These are phyloP conservation scores for Chlorella sp. DNA, from an alignment of 139 green algal species.

Conservation along the genomic window DNA sequence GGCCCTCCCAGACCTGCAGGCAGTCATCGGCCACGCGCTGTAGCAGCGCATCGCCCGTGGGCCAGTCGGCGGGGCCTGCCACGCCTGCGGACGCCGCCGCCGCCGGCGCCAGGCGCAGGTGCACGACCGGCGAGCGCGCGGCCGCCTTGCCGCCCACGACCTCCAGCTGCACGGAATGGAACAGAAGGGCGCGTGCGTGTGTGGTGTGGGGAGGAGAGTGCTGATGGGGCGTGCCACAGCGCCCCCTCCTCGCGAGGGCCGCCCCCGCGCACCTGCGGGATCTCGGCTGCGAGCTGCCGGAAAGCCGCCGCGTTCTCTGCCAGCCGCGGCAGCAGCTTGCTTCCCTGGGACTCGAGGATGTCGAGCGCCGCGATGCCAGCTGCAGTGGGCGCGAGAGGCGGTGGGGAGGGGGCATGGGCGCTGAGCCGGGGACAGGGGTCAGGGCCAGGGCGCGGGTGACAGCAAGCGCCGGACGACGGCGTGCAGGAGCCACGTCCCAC, in stretches of 20 bases:
- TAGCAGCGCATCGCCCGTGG: slow-evolving; percentile 23
- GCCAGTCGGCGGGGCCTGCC: too few species aligned
- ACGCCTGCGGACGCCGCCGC: too few species aligned
- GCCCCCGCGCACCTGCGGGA: too few species aligned
- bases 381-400: background rate
- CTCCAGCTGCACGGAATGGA: too few species aligned
- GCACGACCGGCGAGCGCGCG: slow-evolving; percentile 57
- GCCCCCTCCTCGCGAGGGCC: too few species aligned
- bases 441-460: background rate
- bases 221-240: too few species aligned
- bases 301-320: slow-evolving; percentile 40
- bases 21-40: slow-evolving; percentile 40
- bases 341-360: slow-evolving; percentile 29
- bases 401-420: too few species aligned
- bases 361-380: slow-evolving; percentile 49
- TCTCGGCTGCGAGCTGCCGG: slow-evolving; percentile 38
- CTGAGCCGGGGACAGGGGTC: background rate
- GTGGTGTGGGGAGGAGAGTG: too few species aligned
- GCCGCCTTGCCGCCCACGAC: slow-evolving; percentile 37
- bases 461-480: background rate
- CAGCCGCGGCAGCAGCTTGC: slow-evolving; percentile 26
- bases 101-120: slow-evolving; percentile 54
- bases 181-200: too few species aligned
- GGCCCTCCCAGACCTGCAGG: too few species aligned
- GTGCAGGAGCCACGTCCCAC: background rate